Evolutionary conservation across 305 asterid genomes (phyloP).

Genomic region (Fraxinus baroniana): DNA sequence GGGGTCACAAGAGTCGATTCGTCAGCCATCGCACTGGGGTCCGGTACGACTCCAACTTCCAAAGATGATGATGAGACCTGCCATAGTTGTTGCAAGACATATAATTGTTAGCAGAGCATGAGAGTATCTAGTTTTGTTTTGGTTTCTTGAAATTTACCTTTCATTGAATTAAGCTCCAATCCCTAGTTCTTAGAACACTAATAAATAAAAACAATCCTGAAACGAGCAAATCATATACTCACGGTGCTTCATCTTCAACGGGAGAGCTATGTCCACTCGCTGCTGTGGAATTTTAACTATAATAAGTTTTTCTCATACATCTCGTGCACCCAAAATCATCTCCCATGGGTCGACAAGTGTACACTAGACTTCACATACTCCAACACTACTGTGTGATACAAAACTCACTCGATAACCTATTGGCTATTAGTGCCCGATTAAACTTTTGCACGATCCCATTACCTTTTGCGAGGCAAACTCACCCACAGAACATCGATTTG

Average conservation of each 20-base stretch:
- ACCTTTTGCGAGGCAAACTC: neutral
- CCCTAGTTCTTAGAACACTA: neutral
- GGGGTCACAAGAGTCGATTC: slow-evolving; percentile 37
- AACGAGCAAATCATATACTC: neutral
- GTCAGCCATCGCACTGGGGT: slow-evolving; percentile 49
- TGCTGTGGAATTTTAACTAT: neutral
- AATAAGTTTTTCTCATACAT: neutral
- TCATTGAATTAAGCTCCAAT: neutral
- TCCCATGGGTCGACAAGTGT: neutral
- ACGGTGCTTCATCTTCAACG: neutral
- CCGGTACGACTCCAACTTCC: slow-evolving; percentile 86
- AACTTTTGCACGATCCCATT: neutral
- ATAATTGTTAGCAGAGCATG: neutral
- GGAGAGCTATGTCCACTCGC: neutral
- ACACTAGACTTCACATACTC: neutral
- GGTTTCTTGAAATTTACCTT: neutral
- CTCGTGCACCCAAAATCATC: neutral
- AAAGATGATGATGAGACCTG: slow-evolving; percentile 57
- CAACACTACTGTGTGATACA: neutral
- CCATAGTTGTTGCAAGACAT: neutral
- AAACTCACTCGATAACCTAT: neutral
- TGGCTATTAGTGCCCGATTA: neutral
- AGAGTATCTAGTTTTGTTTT: neutral
- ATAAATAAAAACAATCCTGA: neutral
- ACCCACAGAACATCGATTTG: neutral